Percentiles rank a stretch among this genome's conserved stretches.
Conservation (phyloP, 305 asterid genomes). For the Ilex paraguariensis region DNA sequence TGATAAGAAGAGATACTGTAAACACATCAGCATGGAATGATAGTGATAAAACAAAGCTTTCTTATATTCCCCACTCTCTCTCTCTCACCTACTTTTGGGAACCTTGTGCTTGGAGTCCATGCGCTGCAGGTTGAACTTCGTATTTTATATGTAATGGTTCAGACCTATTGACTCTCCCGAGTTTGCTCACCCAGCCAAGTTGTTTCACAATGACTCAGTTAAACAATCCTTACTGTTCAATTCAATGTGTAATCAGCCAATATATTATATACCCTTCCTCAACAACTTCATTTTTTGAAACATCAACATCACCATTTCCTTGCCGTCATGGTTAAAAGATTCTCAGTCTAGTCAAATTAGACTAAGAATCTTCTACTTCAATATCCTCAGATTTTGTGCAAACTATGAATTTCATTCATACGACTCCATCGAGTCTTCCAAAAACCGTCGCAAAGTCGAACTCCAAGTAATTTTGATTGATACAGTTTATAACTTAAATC, state of each 20-base stretch:
- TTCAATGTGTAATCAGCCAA: too few relatives aligned
- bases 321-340: too few relatives aligned
- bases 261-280: background rate
- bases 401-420: background rate
- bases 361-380: too few relatives aligned
- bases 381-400: background rate
- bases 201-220: background rate
- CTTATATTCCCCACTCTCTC: too few relatives aligned
- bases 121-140: constrained; percentile 4
- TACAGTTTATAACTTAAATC: background rate
- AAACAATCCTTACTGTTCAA: background rate
- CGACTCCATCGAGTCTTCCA: background rate
- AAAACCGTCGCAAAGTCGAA: background rate
- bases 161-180: too few relatives aligned
- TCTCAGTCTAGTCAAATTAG: too few relatives aligned
- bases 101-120: constrained; percentile 39
- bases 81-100: constrained; percentile 13
- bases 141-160: background rate
- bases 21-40: too few relatives aligned
- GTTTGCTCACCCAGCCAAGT: background rate
- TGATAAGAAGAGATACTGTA: too few relatives aligned
- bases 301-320: background rate
- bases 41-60: too few relatives aligned
- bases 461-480: background rate
- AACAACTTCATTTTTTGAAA: background rate